Evolutionary conservation across 345 rosid species (phyloP), one percentile per base, ranked within the genome.

Genomic region (Nephelium lappaceum): DNA sequence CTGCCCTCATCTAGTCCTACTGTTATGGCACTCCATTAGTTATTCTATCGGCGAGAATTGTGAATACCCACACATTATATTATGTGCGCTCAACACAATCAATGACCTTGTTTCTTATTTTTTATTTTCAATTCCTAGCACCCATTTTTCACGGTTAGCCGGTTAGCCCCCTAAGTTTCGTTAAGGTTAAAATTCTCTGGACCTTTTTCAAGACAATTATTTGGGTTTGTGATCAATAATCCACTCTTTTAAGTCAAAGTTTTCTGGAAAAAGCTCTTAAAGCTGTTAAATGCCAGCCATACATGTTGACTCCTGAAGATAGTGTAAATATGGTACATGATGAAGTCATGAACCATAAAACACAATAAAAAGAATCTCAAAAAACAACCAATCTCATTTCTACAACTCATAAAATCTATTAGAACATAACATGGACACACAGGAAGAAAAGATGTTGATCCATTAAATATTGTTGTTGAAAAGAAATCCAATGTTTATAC

Each of bases 211-310:
- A 5, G 62, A 57, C 62, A 57, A 21, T n/a, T 24, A 21, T 62
- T 62, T 63, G 38, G 6, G 11, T 63, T 25, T 25, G 38, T 63
- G 16, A 63, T 25, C 64, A 60, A 60, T 21, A 3, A 53, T 2
- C 7, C 24, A 21, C 31, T 12, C 6, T 31, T 6, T 5, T 15
- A 72, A 76, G 71, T 81, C 74, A 77, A 69, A 2, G 31, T 5
- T 45, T 71, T 53, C 62, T 9, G 71, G 75, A 85, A 69, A 23
- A 24, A 5, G 36, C n/a, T 51, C 27, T n/a, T 41, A 72, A 78
- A 76, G 77, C 83, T 85, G 85, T 61, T 75, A 73, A 55, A 31
- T 75, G 84, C 82, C 76, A 68, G 58, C 76, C 74, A 67, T 43
- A 38, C 83, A 24, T 21, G 74, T 65, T 77, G 60, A 82, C 39